Evolutionary conservation across 2,329 filamentous ascomycete genomes (phyloP).

Genomic region (Beauveria sp.): DNA sequence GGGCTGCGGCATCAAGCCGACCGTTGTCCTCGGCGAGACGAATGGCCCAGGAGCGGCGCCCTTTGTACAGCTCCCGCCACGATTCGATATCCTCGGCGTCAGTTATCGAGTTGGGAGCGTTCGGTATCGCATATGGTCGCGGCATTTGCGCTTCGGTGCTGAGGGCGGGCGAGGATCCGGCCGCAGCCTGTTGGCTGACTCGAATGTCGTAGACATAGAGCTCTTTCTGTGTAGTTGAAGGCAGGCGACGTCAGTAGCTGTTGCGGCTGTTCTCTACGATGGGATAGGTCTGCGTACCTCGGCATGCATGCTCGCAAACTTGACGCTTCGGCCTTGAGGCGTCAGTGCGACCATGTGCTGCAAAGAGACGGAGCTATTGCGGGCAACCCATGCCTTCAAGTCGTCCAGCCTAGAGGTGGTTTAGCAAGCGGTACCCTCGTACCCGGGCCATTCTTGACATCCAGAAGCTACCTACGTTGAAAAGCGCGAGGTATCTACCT

Average conservation of each 20-base stretch:
- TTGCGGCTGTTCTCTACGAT: background rate
- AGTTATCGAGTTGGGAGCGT: constrained; percentile 74
- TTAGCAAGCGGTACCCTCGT: constrained; percentile 15
- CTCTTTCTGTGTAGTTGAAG: constrained; percentile 57
- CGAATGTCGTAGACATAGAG: constrained; percentile 88
- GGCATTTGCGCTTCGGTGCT: constrained; percentile 44
- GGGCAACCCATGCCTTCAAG: constrained; percentile 73
- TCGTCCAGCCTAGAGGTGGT: constrained; percentile 61
- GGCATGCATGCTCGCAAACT: constrained; percentile 67
- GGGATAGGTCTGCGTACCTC: constrained; percentile 50
- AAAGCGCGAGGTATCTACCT: constrained; percentile 69
- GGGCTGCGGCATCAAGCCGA: constrained; percentile 53
- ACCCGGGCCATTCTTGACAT: background rate
- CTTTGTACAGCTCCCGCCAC: constrained; percentile 83
- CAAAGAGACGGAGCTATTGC: constrained; percentile 63
- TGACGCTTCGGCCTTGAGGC: constrained; percentile 73
- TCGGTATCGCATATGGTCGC: constrained; percentile 49
- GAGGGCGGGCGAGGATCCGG: constrained; percentile 35
- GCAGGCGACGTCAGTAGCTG: constrained; percentile 7
- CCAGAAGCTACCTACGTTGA: constrained; percentile 49
- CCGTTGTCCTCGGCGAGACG: constrained; percentile 62
- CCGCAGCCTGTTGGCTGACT: constrained; percentile 52
- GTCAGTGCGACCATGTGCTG: constrained; percentile 85
- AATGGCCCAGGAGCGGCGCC: constrained; percentile 72
- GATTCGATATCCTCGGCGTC: constrained; percentile 73